Evolutionary conservation across 2,329 filamentous ascomycete species (phyloP), one percentile per base, ranked within the genome.

Genomic region (Graphilbum sp.): DNA sequence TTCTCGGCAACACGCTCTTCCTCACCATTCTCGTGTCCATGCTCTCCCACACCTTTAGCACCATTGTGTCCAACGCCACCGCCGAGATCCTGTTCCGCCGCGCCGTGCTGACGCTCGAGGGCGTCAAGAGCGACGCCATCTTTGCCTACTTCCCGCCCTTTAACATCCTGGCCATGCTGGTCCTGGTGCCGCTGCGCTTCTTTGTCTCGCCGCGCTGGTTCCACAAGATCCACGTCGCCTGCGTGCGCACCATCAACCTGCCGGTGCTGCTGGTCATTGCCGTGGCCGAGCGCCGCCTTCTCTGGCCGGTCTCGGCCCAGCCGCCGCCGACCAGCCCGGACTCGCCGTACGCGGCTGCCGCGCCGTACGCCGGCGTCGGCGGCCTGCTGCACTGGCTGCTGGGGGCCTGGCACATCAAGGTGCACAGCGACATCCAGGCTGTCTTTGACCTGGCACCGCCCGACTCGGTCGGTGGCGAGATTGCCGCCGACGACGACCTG

Each of bases 11-110:
- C 57, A 90, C 82, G 0, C 68, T 90, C 39, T 92, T 90, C 59
- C 66, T 92, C n/a, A 90, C 84, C 3, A 85, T 92, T 44, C 66
- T 90, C 15, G 83, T 92, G 1, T 87, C 84, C 12, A 88, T 88
- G 71, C 67, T 92, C 11, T 82, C 76, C 44, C 86, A 85, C 50
- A 90, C 83, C 0, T 92, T 90, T 52, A 76, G 75, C 50, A 81
- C 72, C 43, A 83, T 90, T 38, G 79, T 80, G 7, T 61, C 67
- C 38, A 85, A 88, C 47, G 79, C 82, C 1, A 77, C 76, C 0
- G 76, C 81, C n/a, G 84, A 92, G 55, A 82, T 88, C 34, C 79
- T 86, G 50, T 92, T 83, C 56, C 76, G 83, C 19, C 72, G 78
- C 40, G 79, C 83, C 2, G 84, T 92, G 3, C 60, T 87, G 34